phyloP scores from a whole-genome alignment of 768 basidiomycete genomes.

The Holtermannia corniformis region DNA sequence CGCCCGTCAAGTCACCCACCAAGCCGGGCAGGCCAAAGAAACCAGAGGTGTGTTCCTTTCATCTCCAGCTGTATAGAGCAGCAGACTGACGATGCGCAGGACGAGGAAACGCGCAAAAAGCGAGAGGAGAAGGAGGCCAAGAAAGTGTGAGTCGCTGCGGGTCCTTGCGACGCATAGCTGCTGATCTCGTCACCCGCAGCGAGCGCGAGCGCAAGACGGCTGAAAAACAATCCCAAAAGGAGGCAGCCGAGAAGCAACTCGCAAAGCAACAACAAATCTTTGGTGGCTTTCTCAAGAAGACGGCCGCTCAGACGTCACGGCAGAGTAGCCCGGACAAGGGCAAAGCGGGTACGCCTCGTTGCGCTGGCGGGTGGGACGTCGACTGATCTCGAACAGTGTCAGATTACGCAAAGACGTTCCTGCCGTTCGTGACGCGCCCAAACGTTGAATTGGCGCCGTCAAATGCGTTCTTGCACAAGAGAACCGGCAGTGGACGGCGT shows the following conservation, averaged over 20 bases:
- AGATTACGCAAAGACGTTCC: slow-evolving; percentile 30
- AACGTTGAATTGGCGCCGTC: slow-evolving; percentile 30
- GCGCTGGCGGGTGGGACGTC: slow-evolving; percentile 21
- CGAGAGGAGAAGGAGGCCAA: slow-evolving; percentile 31
- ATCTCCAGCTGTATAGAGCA: not conserved
- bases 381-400: not conserved
- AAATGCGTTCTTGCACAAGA: slow-evolving; percentile 8
- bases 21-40: slow-evolving; percentile 29
- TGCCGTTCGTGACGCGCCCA: slow-evolving; percentile 16
- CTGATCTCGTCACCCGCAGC: slow-evolving; percentile 5
- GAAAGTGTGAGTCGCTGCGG: slow-evolving; percentile 20
- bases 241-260: not conserved
- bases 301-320: slow-evolving; percentile 4
- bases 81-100: slow-evolving; percentile 5
- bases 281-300: slow-evolving; percentile 20
- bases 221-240: slow-evolving; percentile 13
- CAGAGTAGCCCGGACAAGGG: not conserved
- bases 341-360: slow-evolving; percentile 8
- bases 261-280: slow-evolving; percentile 26
- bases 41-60: slow-evolving; percentile 17
- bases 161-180: not conserved
- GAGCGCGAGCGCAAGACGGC: slow-evolving; percentile 20
- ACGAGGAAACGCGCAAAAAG: slow-evolving; percentile 27
- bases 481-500: slow-evolving; percentile 6
- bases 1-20: slow-evolving; percentile 25